Evolutionary conservation across 2,329 filamentous ascomycete species (phyloP).

Genomic region (Claviceps sp.): DNA sequence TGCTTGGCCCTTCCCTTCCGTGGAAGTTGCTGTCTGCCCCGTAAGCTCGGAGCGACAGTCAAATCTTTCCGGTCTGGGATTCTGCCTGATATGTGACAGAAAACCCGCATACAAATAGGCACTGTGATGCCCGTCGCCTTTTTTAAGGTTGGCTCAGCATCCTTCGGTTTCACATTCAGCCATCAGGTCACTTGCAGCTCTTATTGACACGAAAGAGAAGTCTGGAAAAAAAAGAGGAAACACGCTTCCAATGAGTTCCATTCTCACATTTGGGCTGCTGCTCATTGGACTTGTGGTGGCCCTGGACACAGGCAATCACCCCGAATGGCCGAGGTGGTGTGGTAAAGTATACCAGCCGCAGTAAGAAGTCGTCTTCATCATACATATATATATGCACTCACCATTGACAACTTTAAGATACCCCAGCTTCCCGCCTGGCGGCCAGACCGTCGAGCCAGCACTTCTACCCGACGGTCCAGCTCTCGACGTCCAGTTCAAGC

Average conservation of each 20-base stretch:
- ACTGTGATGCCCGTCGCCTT: too few species aligned
- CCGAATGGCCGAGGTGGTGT: constrained; percentile 33
- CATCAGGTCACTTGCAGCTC: too few species aligned
- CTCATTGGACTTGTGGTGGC: constrained; percentile 3
- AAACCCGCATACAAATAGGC: too few species aligned
- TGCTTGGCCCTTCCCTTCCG: too few species aligned
- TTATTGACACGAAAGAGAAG: neutral
- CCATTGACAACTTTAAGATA: constrained; percentile 11
- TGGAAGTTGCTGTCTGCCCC: too few species aligned
- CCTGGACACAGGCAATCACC: constrained; percentile 25
- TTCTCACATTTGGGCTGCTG: neutral
- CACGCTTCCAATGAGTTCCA: neutral
- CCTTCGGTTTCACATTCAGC: too few species aligned
- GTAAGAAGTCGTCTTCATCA: constrained; percentile 11
- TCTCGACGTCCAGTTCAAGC: constrained; percentile 29
- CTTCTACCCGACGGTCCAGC: constrained; percentile 18
- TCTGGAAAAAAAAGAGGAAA: neutral
- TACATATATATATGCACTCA: neutral
- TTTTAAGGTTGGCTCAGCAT: too few species aligned
- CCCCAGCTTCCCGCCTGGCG: constrained; percentile 31
- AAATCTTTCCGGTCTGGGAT: too few species aligned
- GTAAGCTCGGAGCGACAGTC: too few species aligned
- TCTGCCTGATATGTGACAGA: too few species aligned
- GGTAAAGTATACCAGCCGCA: constrained; percentile 32
- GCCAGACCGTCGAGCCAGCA: constrained; percentile 25